These are phyloP conservation scores for Neurospora sp. DNA, from an alignment of 2,329 filamentous ascomycete genomes.

Conservation along the genomic window DNA sequence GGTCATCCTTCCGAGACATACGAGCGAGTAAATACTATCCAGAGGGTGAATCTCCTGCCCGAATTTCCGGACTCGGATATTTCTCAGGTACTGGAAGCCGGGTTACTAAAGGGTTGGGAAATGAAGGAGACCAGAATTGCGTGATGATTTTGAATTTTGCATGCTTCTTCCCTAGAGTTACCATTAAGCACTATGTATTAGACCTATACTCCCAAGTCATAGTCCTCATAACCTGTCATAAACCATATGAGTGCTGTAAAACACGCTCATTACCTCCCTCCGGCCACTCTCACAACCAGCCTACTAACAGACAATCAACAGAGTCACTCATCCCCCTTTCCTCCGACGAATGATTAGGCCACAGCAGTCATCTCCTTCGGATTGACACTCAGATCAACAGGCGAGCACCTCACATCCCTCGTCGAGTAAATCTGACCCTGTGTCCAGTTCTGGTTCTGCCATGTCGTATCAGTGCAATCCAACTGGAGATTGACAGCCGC, in stretches of 20 bases:
- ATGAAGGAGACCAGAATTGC: background rate
- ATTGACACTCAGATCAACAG: constrained; percentile 21
- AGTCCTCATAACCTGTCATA: background rate
- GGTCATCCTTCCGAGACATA: background rate
- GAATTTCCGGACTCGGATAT: too few species aligned
- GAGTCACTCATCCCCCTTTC: background rate
- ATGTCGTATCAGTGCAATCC: constrained; percentile 24
- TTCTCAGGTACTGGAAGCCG: background rate
- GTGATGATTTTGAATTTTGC: background rate
- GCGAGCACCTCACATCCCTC: constrained; percentile 23
- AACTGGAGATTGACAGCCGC: constrained; percentile 25
- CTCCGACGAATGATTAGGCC: constrained; percentile 17
- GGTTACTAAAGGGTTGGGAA: background rate
- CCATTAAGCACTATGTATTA: background rate
- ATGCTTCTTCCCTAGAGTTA: background rate
- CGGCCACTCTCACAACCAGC: background rate
- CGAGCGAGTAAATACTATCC: background rate
- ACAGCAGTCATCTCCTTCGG: constrained; percentile 26
- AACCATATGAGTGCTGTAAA: background rate
- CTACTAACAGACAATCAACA: background rate
- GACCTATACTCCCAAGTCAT: background rate
- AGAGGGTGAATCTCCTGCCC: too few species aligned
- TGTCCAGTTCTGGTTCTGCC: constrained; percentile 30
- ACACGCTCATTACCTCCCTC: background rate
- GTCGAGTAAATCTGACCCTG: constrained; percentile 29